Evolutionary conservation across 108 stramenopile genomes (phyloP), one percentile per base, ranked within the genome.

Genomic region (Thalassiosira profunda): DNA sequence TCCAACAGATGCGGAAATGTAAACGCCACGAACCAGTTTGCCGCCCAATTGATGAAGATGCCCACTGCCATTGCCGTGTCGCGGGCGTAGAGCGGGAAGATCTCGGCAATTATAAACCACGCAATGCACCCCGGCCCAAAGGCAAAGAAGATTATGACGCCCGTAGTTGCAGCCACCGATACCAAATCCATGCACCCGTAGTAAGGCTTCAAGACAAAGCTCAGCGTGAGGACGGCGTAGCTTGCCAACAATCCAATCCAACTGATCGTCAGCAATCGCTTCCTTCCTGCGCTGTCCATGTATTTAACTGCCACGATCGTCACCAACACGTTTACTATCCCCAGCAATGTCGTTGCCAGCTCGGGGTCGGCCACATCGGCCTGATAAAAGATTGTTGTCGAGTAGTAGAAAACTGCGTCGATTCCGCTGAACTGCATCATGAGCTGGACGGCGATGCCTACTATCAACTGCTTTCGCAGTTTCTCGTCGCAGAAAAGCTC

Each of bases 401-500:
- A 97, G 87, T 98, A 99, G 84, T 96, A 98, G 69, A 99, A 99
- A 47, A 99, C 96, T 4, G 98, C 99, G 80, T 99, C 98, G 83
- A 99, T 98, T 37, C 99, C 99, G 66, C 85, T 87, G 28, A 99
- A 82, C 70, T 99, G 99, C 63, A 98, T 97, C n/a, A 84, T 89
- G 53, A 89, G 76, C 65, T 97, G 96, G 48, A 99, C 69, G 3
- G 94, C 72, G 1, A 95, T 42, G 56, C 77, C 82, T 11, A 86
- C 83, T 8, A 97, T 40, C 0, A 98, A 73, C 20, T 97, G 67
- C 20, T 80, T 58, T 11, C 96, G 83, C 54, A 93, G 62, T 44
- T 90, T 82, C 51, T 80, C 72, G 54, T 90, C 86, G 1, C 64
- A 58, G 81, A 94, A 69, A 72, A 99, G 83, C 65, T 96, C 94